Evolutionary conservation across 768 basidiomycete genomes (phyloP), one percentile per base, ranked within the genome.

Genomic region (Trametes punicea): DNA sequence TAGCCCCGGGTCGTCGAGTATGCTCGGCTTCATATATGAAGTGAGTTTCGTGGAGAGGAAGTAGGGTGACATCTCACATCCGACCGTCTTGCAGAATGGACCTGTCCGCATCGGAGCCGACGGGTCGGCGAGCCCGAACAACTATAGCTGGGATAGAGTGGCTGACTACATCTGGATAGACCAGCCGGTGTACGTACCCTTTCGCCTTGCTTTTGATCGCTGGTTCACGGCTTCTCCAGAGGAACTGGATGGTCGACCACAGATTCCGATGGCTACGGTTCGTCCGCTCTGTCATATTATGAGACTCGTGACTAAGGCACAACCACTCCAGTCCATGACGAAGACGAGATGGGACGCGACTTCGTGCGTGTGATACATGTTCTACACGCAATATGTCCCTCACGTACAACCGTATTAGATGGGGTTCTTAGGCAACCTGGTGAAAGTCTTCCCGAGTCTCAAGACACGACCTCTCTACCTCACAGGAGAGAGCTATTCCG

Each of bases 401-500:
- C 18, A 41, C 40, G 21, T 0, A 44, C 11, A 36, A 16, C n/a
- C 34, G 8, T 10, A 4, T 21, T 40, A 90, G 88, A 79, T 90
- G 73, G 85, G 84, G 15, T 90, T 90, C 67, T 67, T 91, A 40
- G 70, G 68, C 25, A 90, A 90, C 64, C 73, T 89, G 3, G 84
- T 88, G 64, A 84, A 84, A 62, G 82, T 89, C 9, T 90, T 90
- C 69, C 88, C 88, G 16, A 76, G 77, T 62, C 75, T 90, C 21
- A 80, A 80, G 13, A 80, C 72, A 1, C 81, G 88, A 26, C 88
- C 88, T 15, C 75, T 90, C 31, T 72, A 84, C 67, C 65, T 90
- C 33, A 82, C 81, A 0, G 88, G 88, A 5, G 88, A 90, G 69
- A 87, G 84, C 63, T 90, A 89, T 67, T 81, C 88, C 13, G 88